A percentile compares a stretch with the other conserved stretches of the same genome.
Evolutionary conservation across 768 basidiomycete species (phyloP).

Genomic region (Amanita fuliginea): DNA sequence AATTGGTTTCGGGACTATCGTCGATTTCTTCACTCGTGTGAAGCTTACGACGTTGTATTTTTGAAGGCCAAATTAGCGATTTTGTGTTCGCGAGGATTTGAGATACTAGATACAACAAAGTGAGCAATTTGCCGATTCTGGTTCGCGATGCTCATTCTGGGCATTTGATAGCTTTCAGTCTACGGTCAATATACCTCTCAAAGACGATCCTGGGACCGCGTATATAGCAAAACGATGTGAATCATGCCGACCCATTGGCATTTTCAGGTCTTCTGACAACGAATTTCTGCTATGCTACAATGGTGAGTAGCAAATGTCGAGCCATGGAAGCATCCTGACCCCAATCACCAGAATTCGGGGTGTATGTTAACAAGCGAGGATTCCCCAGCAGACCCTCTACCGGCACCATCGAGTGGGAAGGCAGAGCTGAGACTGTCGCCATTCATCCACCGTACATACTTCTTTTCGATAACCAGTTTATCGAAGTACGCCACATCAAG

Average conservation of each 20-base stretch:
- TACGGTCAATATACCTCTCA: constrained; percentile 80
- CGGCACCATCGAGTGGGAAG: constrained; percentile 92
- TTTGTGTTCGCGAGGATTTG: constrained; percentile 87
- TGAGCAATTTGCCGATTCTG: constrained; percentile 26
- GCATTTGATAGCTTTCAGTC: constrained; percentile 48
- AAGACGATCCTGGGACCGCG: constrained; percentile 56
- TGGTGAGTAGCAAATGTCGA: constrained; percentile 38
- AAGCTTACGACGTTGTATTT: constrained; percentile 83
- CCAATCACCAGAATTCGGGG: constrained; percentile 63
- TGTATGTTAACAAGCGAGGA: constrained; percentile 92
- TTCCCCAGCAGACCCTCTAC: constrained; percentile 60
- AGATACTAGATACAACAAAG: constrained; percentile 95
- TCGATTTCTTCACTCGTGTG: constrained; percentile 80
- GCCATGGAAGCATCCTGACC: neutral
- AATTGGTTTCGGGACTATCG: constrained; percentile 93
- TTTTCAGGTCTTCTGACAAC: constrained; percentile 87
- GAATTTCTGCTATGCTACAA: constrained; percentile 94
- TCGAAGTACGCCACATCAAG: constrained; percentile 82
- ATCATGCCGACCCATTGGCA: constrained; percentile 77
- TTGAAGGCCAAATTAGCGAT: constrained; percentile 87
- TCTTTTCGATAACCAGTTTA: constrained; percentile 84
- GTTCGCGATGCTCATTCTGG: neutral
- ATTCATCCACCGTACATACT: constrained; percentile 87
- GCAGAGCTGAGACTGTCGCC: constrained; percentile 80
- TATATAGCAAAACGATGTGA: constrained; percentile 80